Percentiles rank a stretch among this genome's conserved stretches.
phyloP scores from a whole-genome alignment of 2,329 filamentous ascomycete species.

The Colletotrichum somersetense region DNA sequence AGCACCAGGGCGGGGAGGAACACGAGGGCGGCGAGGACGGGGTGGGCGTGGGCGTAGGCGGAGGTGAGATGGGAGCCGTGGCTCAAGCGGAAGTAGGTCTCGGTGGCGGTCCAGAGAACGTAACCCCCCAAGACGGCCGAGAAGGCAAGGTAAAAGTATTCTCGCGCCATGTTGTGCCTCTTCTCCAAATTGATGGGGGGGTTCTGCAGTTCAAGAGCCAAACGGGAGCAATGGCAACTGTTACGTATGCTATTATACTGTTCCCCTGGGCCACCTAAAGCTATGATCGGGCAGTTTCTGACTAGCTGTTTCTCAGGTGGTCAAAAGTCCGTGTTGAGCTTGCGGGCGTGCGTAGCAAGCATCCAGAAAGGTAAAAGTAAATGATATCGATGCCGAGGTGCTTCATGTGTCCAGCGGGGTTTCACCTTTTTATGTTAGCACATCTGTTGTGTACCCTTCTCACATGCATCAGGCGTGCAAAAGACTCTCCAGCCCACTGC shows the following conservation, averaged over 20 bases:
- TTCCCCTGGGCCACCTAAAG: neutral
- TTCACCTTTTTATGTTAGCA: neutral
- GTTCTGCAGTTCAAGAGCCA: neutral
- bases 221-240: neutral
- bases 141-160: conserved; percentile 26
- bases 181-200: neutral
- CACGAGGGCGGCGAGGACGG: conserved; percentile 28
- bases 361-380: neutral
- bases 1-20: conserved; percentile 36
- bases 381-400: neutral
- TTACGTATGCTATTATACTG: neutral
- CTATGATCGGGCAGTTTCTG: no score
- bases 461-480: neutral
- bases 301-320: no score
- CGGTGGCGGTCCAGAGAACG: conserved; percentile 25
- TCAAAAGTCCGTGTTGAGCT: no score
- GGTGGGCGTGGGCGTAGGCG: neutral
- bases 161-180: conserved; percentile 26
- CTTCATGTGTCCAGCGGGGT: neutral
- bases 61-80: conserved; percentile 8
- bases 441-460: no score
- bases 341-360: neutral
- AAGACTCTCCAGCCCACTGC: neutral
- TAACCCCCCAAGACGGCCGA: conserved; percentile 27
- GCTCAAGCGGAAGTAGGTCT: conserved; percentile 14